Base-by-base conservation (phyloP, 352 stramenopile genomes). In the Phytophthora pseudosyringae region DNA sequence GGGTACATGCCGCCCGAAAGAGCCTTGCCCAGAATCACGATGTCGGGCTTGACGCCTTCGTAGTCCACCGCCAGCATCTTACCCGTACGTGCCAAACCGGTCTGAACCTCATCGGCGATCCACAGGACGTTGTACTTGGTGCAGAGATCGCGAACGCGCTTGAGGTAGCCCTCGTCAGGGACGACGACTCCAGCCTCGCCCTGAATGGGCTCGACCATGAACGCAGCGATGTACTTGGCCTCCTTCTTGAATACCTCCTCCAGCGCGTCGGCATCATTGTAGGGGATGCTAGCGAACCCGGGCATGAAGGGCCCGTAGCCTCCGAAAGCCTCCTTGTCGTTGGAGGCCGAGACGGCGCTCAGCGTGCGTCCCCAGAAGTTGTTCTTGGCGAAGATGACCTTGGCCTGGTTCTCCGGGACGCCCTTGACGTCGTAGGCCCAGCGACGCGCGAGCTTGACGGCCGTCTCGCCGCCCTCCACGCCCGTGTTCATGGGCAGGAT, bases 121-220 rank as follows among this genome's bases (percentile, higher is more conserved):
- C 99, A 90, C 16, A 99, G 85, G n/a, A 99, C 86, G 75, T 99
- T 99, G 92, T 99, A 83, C 80, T 99, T 97, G 64, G 95, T 85
- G 74, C 97, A 99, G 21, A 99, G 71, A 59, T 94, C 83, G 9
- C 87, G 86, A 46, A 96, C 86, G 29, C 81, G 78, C 49, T 83
- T 83, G 67, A 99, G 87, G 82, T 99, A 99, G 10, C 49, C 49
- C 25, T 46, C 49, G 25, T 46, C 49, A 29, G 25, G 49, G 21
- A 46, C 49, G 25, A 57, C 49, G 4, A 57, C 49, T 36, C 35
- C 49, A 45, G 49, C 98, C 73, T 99, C 98, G 59, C 98, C 98
- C 60, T 99, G 98, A 72, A 99, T 99, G 3, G 98, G 98, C 75
- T 99, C 98, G 6, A 99, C 95, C 97, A 99, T 99, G 69, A 99